Conservation (phyloP, 1,139 yeast genomes). For the Magnusiomyces tetraspermus region DNA sequence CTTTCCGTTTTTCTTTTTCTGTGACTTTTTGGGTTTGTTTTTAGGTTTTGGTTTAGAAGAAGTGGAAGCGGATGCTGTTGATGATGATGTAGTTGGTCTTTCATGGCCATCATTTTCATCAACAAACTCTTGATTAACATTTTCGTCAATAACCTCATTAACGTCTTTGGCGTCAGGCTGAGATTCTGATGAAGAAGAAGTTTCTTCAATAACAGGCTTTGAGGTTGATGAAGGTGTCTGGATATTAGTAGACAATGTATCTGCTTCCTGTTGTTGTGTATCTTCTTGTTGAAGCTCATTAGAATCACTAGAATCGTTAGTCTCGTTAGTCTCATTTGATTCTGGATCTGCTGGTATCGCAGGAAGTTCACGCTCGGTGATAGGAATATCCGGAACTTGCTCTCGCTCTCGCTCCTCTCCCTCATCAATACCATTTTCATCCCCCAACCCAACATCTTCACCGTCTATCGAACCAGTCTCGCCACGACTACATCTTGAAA, state of each 20-base stretch:
- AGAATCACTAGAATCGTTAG: not conserved
- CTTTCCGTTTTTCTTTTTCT: too few relatives aligned
- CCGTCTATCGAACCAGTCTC: not conserved
- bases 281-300: too few relatives aligned
- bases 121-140: too few relatives aligned
- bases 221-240: not conserved
- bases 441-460: too few relatives aligned
- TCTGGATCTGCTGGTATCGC: not conserved
- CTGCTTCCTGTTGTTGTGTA: too few relatives aligned
- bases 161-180: not conserved
- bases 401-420: too few relatives aligned
- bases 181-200: not conserved
- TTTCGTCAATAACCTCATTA: not conserved
- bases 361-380: not conserved
- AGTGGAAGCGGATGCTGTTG: not conserved
- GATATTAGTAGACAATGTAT: not conserved
- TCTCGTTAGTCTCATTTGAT: not conserved
- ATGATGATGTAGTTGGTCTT: too few relatives aligned
- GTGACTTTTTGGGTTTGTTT: too few relatives aligned
- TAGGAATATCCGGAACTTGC: not conserved
- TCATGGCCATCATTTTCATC: too few relatives aligned
- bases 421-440: too few relatives aligned
- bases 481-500: not conserved
- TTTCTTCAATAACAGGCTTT: not conserved
- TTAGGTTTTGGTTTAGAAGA: not conserved